Evolutionary conservation across 371 early-diverging fungal genomes (phyloP).

Genomic region (Entomophthora muscae): DNA sequence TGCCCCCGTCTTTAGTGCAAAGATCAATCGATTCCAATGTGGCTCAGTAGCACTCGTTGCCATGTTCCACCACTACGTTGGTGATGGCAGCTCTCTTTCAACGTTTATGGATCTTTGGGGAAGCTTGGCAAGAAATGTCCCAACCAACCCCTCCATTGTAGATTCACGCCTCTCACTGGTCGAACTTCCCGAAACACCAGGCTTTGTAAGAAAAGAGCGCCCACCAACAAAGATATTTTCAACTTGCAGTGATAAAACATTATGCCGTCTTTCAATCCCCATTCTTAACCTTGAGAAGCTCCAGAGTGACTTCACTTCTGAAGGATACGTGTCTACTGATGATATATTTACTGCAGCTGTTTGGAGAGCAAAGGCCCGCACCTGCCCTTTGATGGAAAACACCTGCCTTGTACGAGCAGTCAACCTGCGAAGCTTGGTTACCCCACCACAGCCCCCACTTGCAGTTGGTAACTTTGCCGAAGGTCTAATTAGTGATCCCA

Average conservation of each 20-base stretch:
- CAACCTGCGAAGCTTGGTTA: background rate
- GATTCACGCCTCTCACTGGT: background rate
- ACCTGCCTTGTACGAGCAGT: background rate
- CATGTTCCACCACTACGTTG: background rate
- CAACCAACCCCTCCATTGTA: background rate
- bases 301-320: background rate
- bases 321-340: background rate
- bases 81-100: background rate
- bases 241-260: background rate
- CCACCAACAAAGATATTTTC: background rate
- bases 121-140: background rate
- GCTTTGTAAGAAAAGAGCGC: background rate
- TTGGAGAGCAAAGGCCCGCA: background rate
- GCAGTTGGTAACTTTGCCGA: background rate
- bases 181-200: background rate
- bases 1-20: background rate
- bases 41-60: background rate
- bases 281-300: background rate
- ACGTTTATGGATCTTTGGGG: background rate
- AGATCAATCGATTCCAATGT: background rate
- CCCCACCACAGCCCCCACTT: background rate
- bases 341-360: background rate
- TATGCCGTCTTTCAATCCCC: background rate
- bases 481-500: background rate
- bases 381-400: background rate